Evolutionary conservation across 352 stramenopile genomes (phyloP).

Genomic region (Phytophthora vignae): DNA sequence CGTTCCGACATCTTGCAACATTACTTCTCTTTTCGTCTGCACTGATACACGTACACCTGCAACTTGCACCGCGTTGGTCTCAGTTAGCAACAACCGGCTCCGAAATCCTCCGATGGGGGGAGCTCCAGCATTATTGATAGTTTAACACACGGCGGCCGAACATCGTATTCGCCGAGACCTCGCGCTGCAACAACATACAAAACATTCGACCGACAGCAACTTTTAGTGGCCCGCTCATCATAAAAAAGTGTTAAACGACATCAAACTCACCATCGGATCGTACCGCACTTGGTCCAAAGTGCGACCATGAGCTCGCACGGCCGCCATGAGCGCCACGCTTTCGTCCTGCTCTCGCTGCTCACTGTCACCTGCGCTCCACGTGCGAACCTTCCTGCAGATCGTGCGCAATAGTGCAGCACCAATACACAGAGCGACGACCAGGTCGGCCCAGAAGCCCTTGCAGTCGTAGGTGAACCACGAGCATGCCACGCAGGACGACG

Average conservation of each 20-base stretch:
- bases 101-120: neutral
- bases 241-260: neutral
- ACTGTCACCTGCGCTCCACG: constrained; percentile 40
- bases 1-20: constrained; percentile 24
- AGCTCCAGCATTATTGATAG: neutral
- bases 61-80: neutral
- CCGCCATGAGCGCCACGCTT: constrained; percentile 51
- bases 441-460: constrained; percentile 64
- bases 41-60: neutral
- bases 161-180: constrained; percentile 45
- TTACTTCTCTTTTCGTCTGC: constrained; percentile 17
- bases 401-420: constrained; percentile 21
- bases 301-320: constrained; percentile 60
- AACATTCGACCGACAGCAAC: neutral
- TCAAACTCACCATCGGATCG: constrained; percentile 51
- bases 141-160: constrained; percentile 2
- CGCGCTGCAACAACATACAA: constrained; percentile 22
- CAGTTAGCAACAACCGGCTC: neutral
- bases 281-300: constrained; percentile 42
- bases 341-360: constrained; percentile 48
- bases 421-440: constrained; percentile 42
- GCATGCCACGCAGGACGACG: constrained; percentile 53
- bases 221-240: neutral
- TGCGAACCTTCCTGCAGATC: constrained; percentile 43
- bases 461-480: constrained; percentile 62